These are phyloP conservation scores for Epichloe sp. DNA, from an alignment of 2,329 filamentous ascomycete genomes.

Conservation along the genomic window DNA sequence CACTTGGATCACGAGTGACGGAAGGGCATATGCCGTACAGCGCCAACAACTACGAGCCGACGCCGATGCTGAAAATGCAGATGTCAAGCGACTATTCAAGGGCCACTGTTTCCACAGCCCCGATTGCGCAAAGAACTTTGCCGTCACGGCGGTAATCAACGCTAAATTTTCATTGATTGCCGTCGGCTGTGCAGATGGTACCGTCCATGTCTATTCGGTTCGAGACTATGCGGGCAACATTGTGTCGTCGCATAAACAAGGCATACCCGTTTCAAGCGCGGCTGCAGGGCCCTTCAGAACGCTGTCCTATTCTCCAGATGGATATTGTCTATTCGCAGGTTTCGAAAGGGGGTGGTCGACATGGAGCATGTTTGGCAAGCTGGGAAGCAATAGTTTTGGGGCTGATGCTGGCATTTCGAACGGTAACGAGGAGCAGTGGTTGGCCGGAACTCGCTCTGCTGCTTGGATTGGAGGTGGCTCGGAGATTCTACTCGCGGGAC, in stretches of 20 bases:
- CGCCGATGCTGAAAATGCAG: slow-evolving; percentile 27
- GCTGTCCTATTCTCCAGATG: slow-evolving; percentile 82
- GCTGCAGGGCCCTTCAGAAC: slow-evolving; percentile 61
- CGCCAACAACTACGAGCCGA: slow-evolving; percentile 36
- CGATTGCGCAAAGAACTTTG: slow-evolving; percentile 42
- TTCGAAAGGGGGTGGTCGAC: slow-evolving; percentile 88
- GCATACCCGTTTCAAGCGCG: slow-evolving; percentile 50
- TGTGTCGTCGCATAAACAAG: slow-evolving; percentile 68
- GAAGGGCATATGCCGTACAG: slow-evolving; percentile 83
- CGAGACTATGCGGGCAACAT: slow-evolving; percentile 91
- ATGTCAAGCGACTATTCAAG: slow-evolving; percentile 60
- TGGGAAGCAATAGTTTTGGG: slow-evolving; percentile 71
- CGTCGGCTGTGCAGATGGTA: slow-evolving; percentile 67
- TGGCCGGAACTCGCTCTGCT: slow-evolving; percentile 64
- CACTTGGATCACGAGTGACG: slow-evolving; percentile 83
- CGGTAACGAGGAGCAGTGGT: slow-evolving; percentile 67
- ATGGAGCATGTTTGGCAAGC: slow-evolving; percentile 95
- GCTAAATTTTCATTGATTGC: slow-evolving; percentile 89
- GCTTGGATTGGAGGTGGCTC: slow-evolving; percentile 82
- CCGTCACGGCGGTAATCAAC: slow-evolving; percentile 71
- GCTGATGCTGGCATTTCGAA: slow-evolving; percentile 50
- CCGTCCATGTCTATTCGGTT: slow-evolving; percentile 79
- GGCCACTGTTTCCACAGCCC: slow-evolving; percentile 85
- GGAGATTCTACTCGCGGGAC: slow-evolving; percentile 63
- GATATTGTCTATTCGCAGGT: slow-evolving; percentile 89